Conservation (phyloP, 192 early-diverging fungal genomes). For the Linnemannia elongata region DNA sequence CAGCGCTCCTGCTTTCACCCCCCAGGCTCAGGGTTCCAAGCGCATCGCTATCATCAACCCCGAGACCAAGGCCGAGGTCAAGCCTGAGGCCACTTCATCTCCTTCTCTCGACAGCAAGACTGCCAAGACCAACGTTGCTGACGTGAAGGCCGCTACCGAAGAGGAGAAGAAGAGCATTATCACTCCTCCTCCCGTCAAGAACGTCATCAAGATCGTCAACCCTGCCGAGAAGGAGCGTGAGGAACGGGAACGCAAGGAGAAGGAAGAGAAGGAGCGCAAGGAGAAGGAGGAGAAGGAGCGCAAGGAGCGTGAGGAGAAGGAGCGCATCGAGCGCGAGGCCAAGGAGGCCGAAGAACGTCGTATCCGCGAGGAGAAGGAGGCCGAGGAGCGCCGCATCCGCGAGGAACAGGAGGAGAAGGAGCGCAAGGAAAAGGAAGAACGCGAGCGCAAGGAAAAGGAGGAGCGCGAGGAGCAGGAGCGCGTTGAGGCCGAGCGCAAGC, state of each 20-base stretch:
- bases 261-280: constrained; percentile 58
- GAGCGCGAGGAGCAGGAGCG: constrained; percentile 47
- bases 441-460: constrained; percentile 40
- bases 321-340: constrained; percentile 45
- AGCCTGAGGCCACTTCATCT: constrained; percentile 59
- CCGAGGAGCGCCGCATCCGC: constrained; percentile 22
- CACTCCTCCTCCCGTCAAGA: constrained; percentile 47
- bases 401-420: constrained; percentile 25
- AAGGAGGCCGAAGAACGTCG: constrained; percentile 45
- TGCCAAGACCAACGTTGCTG: constrained; percentile 30
- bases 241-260: constrained; percentile 59
- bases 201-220: constrained; percentile 64
- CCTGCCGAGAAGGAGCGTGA: constrained; percentile 63
- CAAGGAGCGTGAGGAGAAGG: constrained; percentile 49
- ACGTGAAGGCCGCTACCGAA: constrained; percentile 44
- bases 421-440: constrained; percentile 45
- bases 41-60: constrained; percentile 85
- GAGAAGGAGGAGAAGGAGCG: constrained; percentile 55
- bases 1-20: constrained; percentile 31
- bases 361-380: constrained; percentile 49
- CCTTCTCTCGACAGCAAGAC: constrained; percentile 38
- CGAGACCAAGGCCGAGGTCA: constrained; percentile 77
- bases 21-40: constrained; percentile 59
- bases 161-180: constrained; percentile 50
- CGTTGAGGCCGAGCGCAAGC: constrained; percentile 44